These are phyloP conservation scores for Lycium ferocissimum DNA, from an alignment of 257 asterid genomes.

Conservation along the genomic window DNA sequence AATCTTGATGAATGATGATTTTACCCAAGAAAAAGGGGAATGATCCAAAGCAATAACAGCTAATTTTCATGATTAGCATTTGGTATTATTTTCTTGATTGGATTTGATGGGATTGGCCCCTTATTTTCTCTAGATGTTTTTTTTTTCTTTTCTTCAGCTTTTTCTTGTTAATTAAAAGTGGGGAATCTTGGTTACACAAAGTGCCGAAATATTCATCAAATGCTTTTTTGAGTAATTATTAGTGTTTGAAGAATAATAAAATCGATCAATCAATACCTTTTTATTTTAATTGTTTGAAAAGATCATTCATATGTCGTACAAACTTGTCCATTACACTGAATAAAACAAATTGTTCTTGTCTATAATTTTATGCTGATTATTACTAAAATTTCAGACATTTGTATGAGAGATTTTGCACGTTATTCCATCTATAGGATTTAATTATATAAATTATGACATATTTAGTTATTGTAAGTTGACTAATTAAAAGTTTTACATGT, in stretches of 20 bases:
- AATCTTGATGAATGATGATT: neutral
- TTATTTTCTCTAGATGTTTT: neutral
- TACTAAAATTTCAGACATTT: neutral
- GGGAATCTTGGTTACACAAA: slow-evolving; percentile 26
- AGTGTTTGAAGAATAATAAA: neutral
- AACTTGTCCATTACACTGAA: neutral
- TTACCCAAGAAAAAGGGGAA: slow-evolving; percentile 20
- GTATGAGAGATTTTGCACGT: neutral
- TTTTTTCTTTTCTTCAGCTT: neutral
- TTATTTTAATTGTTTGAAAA: neutral
- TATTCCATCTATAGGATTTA: neutral
- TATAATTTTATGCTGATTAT: neutral
- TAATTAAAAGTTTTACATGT: neutral
- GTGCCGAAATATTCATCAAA: slow-evolving; percentile 25
- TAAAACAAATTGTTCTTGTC: neutral
- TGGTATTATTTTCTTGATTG: slow-evolving; percentile 28
- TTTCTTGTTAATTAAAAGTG: slow-evolving; percentile 20
- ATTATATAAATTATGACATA: neutral
- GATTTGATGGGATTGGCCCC: slow-evolving; percentile 23
- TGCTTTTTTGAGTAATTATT: slow-evolving; percentile 13
- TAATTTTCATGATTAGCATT: slow-evolving; percentile 23
- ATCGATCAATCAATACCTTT: neutral
- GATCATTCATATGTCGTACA: neutral
- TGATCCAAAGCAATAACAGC: slow-evolving; percentile 4
- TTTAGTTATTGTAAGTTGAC: neutral